Evolutionary conservation across 106 monocot genomes (phyloP).

Genomic region (Apostasia shenzhenica): DNA sequence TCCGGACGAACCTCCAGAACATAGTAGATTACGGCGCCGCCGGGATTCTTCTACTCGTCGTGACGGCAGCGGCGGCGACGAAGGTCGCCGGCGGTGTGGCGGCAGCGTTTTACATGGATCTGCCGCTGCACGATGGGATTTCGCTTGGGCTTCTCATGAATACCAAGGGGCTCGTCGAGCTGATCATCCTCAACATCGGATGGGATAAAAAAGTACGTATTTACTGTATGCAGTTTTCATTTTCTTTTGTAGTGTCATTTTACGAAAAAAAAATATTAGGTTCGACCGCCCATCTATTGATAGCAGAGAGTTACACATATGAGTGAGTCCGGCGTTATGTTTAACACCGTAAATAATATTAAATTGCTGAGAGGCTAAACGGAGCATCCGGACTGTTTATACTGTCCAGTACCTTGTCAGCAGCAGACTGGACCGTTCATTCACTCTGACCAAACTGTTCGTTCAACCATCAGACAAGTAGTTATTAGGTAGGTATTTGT

Average conservation of each 20-base stretch:
- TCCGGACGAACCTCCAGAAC: constrained; percentile 11
- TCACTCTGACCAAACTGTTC: too few relatives aligned
- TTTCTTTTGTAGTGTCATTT: background rate
- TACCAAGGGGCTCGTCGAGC: constrained; percentile 51
- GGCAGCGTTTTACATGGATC: constrained; percentile 19
- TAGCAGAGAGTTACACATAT: too few relatives aligned
- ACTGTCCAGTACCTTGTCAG: too few relatives aligned
- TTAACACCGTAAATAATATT: too few relatives aligned
- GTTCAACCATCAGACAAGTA: too few relatives aligned
- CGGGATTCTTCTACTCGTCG: constrained; percentile 14
- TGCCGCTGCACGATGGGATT: constrained; percentile 29
- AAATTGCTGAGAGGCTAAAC: background rate
- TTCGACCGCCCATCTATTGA: too few relatives aligned
- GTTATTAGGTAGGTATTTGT: too few relatives aligned
- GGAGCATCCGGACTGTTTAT: background rate
- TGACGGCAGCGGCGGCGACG: constrained; percentile 4
- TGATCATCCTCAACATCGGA: constrained; percentile 51
- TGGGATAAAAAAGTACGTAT: constrained; percentile 24
- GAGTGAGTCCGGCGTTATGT: background rate
- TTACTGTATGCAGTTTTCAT: background rate
- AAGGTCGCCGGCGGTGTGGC: constrained; percentile 25
- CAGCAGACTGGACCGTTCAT: too few relatives aligned
- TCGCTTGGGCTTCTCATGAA: constrained; percentile 44
- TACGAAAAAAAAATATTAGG: background rate
- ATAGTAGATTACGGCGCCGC: constrained; percentile 3